Evolutionary conservation across 345 rosid genomes (phyloP).

Genomic region (Rhodamnia argentea): DNA sequence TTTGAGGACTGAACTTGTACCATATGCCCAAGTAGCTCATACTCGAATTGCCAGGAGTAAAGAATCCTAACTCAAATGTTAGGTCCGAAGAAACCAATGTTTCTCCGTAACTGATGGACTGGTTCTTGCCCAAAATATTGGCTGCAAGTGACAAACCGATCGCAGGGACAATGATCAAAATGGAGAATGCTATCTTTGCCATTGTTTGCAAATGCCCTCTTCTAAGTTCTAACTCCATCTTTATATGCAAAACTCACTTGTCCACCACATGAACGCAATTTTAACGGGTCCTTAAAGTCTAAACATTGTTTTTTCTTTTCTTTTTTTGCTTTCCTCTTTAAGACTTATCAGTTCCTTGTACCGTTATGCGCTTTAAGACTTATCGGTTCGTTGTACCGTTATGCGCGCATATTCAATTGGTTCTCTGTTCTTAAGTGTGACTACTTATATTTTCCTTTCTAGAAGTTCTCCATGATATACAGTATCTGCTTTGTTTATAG

Average conservation of each 20-base stretch:
- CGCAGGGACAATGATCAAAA: too few relatives aligned
- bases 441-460: neutral
- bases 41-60: neutral
- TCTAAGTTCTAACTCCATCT: too few relatives aligned
- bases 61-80: constrained; percentile 9
- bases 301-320: neutral
- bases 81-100: constrained; percentile 2
- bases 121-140: too few relatives aligned
- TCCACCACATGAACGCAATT: neutral
- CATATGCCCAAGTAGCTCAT: constrained; percentile 28
- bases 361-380: neutral
- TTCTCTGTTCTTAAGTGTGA: neutral
- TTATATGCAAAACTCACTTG: neutral
- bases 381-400: neutral
- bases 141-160: too few relatives aligned
- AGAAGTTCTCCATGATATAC: neutral
- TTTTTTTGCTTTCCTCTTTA: neutral
- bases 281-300: neutral
- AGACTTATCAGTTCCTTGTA: too few relatives aligned
- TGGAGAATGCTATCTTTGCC: too few relatives aligned
- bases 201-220: neutral
- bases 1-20: constrained; percentile 1
- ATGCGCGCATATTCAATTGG: neutral
- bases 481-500: neutral
- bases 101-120: neutral